A percentile compares a stretch with the other conserved stretches of the same genome.
These are phyloP conservation scores for Mikania micrantha DNA, from an alignment of 129 eudicot species.

Conservation along the genomic window DNA sequence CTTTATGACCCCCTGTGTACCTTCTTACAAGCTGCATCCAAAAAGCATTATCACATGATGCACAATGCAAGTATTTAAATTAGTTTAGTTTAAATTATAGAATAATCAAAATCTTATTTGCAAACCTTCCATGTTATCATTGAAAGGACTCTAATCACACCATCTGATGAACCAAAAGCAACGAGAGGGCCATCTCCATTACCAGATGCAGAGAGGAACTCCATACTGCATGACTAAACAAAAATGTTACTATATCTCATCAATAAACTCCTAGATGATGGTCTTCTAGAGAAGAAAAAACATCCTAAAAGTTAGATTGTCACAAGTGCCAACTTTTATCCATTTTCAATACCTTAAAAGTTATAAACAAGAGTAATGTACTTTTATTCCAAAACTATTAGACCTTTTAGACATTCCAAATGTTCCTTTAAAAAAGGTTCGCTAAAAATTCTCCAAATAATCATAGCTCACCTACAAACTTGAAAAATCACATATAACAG, in stretches of 20 bases:
- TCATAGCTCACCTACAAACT: neutral
- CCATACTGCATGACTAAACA: conserved; percentile 67
- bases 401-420: neutral
- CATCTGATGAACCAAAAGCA: conserved; percentile 98
- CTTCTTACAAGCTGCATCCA: conserved; percentile 81
- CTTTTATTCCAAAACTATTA: neutral
- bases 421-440: neutral
- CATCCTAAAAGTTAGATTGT: neutral
- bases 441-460: neutral
- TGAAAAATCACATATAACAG: neutral
- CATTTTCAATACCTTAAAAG: neutral
- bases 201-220: conserved; percentile 69
- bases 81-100: neutral
- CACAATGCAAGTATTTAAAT: neutral
- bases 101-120: neutral
- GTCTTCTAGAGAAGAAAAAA: neutral
- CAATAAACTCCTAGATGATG: neutral
- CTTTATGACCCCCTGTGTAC: conserved; percentile 96
- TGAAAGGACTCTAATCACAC: conserved; percentile 93
- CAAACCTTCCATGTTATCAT: conserved; percentile 98
- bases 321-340: neutral
- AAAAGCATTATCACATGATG: conserved; percentile 16
- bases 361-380: neutral
- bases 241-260: conserved; percentile 8
- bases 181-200: conserved; percentile 88